A percentile compares a stretch with the other conserved stretches of the same genome.
Conservation (phyloP, 139 green algal genomes). For the Chlamydomonas sp. region DNA sequence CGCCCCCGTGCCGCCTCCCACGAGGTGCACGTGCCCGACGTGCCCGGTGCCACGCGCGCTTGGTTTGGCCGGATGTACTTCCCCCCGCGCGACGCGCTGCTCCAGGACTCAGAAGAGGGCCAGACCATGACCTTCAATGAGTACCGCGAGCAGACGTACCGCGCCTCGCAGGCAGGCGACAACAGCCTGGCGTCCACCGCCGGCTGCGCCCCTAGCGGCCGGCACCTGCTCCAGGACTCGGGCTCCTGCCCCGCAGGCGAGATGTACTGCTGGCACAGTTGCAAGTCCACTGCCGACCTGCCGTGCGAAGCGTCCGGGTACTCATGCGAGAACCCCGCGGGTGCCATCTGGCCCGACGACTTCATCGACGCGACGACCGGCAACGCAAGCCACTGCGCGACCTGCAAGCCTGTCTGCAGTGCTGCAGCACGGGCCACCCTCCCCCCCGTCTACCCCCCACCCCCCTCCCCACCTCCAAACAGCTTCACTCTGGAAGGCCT, state of each 20-base stretch:
- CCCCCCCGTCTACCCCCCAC: no score
- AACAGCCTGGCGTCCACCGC: background rate
- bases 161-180: conserved; percentile 6
- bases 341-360: conserved; percentile 21
- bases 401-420: conserved; percentile 16
- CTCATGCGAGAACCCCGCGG: background rate
- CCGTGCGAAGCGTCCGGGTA: no score
- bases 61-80: conserved; percentile 35
- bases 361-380: no score
- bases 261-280: conserved; percentile 32
- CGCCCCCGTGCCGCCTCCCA: conserved; percentile 14
- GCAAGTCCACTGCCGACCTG: no score
- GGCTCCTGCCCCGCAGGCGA: conserved; percentile 11
- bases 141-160: conserved; percentile 19
- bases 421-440: background rate
- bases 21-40: conserved; percentile 17
- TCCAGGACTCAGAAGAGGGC: background rate
- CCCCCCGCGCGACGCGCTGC: conserved; percentile 1
- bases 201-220: background rate
- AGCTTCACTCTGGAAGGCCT: no score
- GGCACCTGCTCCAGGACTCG: conserved; percentile 17
- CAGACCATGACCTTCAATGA: conserved; percentile 15
- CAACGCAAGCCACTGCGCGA: conserved; percentile 21
- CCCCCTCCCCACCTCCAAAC: no score
- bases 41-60: conserved; percentile 6